Base-by-base conservation (phyloP, 108 stramenopile genomes). In the Ochromonas danica region DNA sequence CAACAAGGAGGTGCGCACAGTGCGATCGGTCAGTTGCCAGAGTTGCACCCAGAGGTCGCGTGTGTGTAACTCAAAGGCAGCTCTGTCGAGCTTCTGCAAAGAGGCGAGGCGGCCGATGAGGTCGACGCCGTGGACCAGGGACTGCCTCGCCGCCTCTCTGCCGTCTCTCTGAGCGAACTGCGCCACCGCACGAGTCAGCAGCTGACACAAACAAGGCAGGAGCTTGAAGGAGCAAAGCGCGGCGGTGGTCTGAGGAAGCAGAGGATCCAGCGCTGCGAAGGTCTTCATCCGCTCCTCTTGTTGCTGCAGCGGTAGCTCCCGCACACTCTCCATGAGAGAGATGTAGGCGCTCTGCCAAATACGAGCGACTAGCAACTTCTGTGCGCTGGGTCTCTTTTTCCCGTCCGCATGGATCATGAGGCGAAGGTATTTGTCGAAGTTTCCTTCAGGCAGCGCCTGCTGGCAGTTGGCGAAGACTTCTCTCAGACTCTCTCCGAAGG, bases 21-120 rank as follows among this genome's bases (percentile, higher is more conserved):
- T 83, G 35, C 85, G 51, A 31, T 86, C 85, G 51, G 82, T 86
- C 43, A 86, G 75, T 25, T 61, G 61, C 41, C 83, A 86, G 10
- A 86, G 84, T 0, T 62, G 40, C 1, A 77, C n/a, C n/a, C n/a
- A 72, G n/a, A 84, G 72, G n/a, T n/a, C n/a, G n/a, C n/a, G n/a
- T n/a, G n/a, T n/a, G n/a, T n/a, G n/a, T n/a, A n/a, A n/a, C n/a
- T n/a, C n/a, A n/a, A n/a, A n/a, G n/a, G n/a, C n/a, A n/a, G n/a
- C n/a, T n/a, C n/a, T n/a, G n/a, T n/a, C n/a, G n/a, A n/a, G n/a
- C 40, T 75, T 75, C 27, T 75, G 36, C 36, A 60, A 33, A n/a
- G 40, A 28, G 6, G 31, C 72, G 22, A 38, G 40, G 17, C 22
- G 10, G 36, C 39, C 22, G 22, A 70, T 17, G 39, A 70, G 67